Evolutionary conservation across 768 basidiomycete species (phyloP), one percentile per base, ranked within the genome.

Genomic region (Lactarius indigo): DNA sequence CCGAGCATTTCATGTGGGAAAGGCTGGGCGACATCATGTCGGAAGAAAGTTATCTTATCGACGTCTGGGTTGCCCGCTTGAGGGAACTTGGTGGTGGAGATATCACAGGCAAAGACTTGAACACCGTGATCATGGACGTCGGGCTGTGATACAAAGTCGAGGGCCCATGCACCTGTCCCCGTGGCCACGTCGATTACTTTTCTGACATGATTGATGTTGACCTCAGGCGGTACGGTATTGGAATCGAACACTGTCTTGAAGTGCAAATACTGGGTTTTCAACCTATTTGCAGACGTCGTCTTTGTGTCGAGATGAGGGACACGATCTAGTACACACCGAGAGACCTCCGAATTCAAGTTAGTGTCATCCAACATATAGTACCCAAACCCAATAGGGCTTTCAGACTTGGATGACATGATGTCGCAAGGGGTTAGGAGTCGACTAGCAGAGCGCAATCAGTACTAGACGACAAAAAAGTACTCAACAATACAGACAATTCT

Each of bases 1-100:
- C 54, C 54, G 5, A 55, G 54, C 12, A 65, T 28, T 5, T 55
- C 64, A 12, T 65, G n/a, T 1, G 57, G 26, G 41, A 65, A 60
- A 5, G 58, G 41, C 12, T 28, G 18, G 39, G 59, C 56, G 12
- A 60, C n/a, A 23, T 65, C 64, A 9, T 56, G 59, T 28, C 47
- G 59, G 52, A 61, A 61, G 15, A 56, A 65, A 3, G 26, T 28
- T 30, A 31, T 55, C 28, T 13, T 55, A 8, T 6, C 15, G 28
- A 26, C 54, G 20, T 30, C 54, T n/a, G 54, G 54, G 18, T 17
- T 18, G 28, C 31, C 54, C 26, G 54, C 30, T 6, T 30, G 13
- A 28, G 54, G 54, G 54, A 26, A 55, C 18, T 61, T 65, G 6
- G 54, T 10, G 52, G 28, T 10, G 13, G 54, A 55, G 15, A 55